Percentiles rank a stretch among this genome's conserved stretches.
These are phyloP conservation scores for Prunus mira DNA, from an alignment of 306 rosid species.

Conservation along the genomic window DNA sequence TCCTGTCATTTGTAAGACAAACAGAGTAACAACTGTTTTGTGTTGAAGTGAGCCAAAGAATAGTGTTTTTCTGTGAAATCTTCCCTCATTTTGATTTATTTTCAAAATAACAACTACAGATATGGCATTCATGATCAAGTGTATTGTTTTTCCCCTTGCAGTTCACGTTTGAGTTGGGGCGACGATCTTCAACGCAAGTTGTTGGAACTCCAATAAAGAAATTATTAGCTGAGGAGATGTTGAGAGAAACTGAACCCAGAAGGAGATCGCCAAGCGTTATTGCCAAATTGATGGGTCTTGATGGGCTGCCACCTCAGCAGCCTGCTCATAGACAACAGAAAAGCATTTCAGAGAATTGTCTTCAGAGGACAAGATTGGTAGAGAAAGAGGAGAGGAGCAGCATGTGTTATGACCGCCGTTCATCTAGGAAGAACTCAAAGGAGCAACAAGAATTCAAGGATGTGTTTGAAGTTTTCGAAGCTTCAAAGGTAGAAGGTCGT, in stretches of 20 bases:
- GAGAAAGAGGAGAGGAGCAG: conserved; percentile 47
- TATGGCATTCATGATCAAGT: conserved; percentile 13
- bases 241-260: conserved; percentile 46
- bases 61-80: conserved; percentile 4
- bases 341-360: conserved; percentile 31
- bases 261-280: conserved; percentile 74
- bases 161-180: conserved; percentile 56
- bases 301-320: conserved; percentile 72
- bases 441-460: conserved; percentile 83
- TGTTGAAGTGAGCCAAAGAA: background rate
- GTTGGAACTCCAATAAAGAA: conserved; percentile 71
- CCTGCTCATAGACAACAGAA: conserved; percentile 47
- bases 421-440: conserved; percentile 58
- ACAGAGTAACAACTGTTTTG: conserved; percentile 10
- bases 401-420: conserved; percentile 29
- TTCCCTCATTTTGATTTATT: conserved; percentile 8
- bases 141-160: conserved; percentile 31
- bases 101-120: conserved; percentile 3
- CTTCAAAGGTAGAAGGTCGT: conserved; percentile 49
- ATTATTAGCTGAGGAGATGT: conserved; percentile 78
- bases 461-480: conserved; percentile 82
- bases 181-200: conserved; percentile 55
- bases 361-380: conserved; percentile 22
- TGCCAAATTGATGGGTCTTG: conserved; percentile 98
- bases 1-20: background rate